These are phyloP conservation scores for Pneumocystis sp. DNA, from an alignment of 1,139 yeast species.

Conservation along the genomic window DNA sequence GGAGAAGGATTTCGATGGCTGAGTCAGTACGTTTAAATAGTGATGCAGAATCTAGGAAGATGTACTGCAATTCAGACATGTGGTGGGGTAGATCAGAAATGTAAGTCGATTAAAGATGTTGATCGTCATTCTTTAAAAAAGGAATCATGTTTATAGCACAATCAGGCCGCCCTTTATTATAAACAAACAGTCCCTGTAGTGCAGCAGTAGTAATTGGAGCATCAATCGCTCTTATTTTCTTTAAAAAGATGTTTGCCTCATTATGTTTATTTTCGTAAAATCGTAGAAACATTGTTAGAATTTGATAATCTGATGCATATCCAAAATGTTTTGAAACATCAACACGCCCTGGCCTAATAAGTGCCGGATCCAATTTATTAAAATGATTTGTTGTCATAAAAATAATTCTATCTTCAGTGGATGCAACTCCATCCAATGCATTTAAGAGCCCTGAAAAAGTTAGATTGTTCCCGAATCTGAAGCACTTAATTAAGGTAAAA, in stretches of 20 bases:
- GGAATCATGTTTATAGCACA: slow-evolving; percentile 54
- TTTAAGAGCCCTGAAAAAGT: slow-evolving; percentile 88
- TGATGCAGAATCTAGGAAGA: not conserved
- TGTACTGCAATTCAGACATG: not conserved
- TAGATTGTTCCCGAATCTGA: slow-evolving; percentile 57
- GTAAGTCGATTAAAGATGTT: not conserved
- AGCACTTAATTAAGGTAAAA: slow-evolving; percentile 1
- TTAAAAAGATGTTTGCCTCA: slow-evolving; percentile 49
- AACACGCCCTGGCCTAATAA: slow-evolving; percentile 84
- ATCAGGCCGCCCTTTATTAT: slow-evolving; percentile 71
- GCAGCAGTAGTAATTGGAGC: slow-evolving; percentile 79
- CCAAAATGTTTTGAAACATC: slow-evolving; percentile 42
- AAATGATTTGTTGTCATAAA: slow-evolving; percentile 98
- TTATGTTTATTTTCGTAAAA: slow-evolving; percentile 53
- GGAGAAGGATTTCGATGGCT: slow-evolving; percentile 88
- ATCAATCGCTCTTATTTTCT: slow-evolving; percentile 35
- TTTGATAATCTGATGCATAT: slow-evolving; percentile 35
- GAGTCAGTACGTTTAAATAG: slow-evolving; percentile 10
- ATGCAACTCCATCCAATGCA: slow-evolving; percentile 96
- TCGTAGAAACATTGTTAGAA: slow-evolving; percentile 66
- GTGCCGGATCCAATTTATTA: slow-evolving; percentile 61
- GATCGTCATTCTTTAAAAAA: not conserved
- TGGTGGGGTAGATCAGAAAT: not conserved
- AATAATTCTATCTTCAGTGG: slow-evolving; percentile 90
- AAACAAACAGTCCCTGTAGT: slow-evolving; percentile 86